Evolutionary conservation across 495 filamentous ascomycete species (phyloP), one percentile per base, ranked within the genome.

Genomic region (Rhypophila decipiens): DNA sequence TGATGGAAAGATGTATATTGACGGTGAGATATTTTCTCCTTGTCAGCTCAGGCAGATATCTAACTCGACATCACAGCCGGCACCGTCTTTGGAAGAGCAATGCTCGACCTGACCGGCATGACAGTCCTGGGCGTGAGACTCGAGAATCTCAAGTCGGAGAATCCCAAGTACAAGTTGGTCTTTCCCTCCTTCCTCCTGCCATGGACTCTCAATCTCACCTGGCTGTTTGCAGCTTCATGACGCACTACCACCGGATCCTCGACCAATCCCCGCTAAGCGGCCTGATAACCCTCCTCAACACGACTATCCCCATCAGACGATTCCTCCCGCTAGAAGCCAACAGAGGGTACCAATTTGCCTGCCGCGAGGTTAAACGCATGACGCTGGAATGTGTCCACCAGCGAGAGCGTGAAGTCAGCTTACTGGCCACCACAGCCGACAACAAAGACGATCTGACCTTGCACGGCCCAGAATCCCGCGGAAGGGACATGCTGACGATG

Each of bases 231-330:
- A 52, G 48, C 9, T 65, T 67, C 39, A 51, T 50, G 12, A 47
- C 58, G 5, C 52, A 55, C 1, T 65, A 58, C 22, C 31, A 50
- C 3, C 42, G 44, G 0, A 39, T 64, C 7, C 52, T 67, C 40
- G 50, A 59, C 15, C 75, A 71, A 4, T 56, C 48, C 0, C 46
- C 44, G 10, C 13, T 60, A 0, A 57, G 52, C 0, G 47, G 49
- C 19, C 37, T 82, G 19, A 57, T 68, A 20, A 53, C 33, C 20
- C 47, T 58, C 21, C 35, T 66, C 10, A 58, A 67, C 33, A 45
- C 43, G 4, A 53, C 58, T 19, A 15, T 67, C 2, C 64, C 67
- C 1, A 51, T 66, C n/a, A 33, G 45, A 39, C 37, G 27, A 1
- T 43, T 60, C 19, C 39, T 63, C 0, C 63, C 66, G 0, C 24